Conservation (phyloP, 2,329 filamentous ascomycete genomes). For the Orbilia javanica region DNA sequence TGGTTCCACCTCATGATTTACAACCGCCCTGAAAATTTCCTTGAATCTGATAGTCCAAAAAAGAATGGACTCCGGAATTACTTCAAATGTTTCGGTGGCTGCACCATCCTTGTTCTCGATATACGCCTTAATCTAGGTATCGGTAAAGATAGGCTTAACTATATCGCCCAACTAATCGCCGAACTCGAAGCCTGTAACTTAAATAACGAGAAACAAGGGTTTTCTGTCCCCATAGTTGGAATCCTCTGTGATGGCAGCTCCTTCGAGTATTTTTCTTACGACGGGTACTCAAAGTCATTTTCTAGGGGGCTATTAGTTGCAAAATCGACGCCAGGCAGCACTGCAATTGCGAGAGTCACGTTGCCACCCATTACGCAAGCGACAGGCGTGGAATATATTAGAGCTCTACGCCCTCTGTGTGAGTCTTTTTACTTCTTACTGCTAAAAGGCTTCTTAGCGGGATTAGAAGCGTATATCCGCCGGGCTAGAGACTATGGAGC, state of each 20-base stretch:
- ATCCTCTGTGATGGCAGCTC: slow-evolving; percentile 50
- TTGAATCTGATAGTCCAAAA: slow-evolving; percentile 28
- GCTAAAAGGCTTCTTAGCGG: slow-evolving; percentile 51
- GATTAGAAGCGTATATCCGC: slow-evolving; percentile 53
- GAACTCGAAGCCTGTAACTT: slow-evolving; percentile 53
- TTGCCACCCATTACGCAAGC: slow-evolving; percentile 52
- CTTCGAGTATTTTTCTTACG: slow-evolving; percentile 56
- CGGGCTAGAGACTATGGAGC: slow-evolving; percentile 51
- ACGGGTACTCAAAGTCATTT: slow-evolving; percentile 49
- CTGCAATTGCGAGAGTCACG: slow-evolving; percentile 47
- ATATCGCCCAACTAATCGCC: slow-evolving; percentile 51
- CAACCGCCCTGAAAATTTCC: slow-evolving; percentile 50
- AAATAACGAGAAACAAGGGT: slow-evolving; percentile 53
- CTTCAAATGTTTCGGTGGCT: slow-evolving; percentile 56
- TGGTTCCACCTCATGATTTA: slow-evolving; percentile 57
- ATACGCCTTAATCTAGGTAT: slow-evolving; percentile 52
- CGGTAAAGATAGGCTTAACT: slow-evolving; percentile 44
- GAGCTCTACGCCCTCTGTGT: slow-evolving; percentile 44
- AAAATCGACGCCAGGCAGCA: slow-evolving; percentile 41
- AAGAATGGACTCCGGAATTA: slow-evolving; percentile 52
- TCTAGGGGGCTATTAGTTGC: slow-evolving; percentile 46
- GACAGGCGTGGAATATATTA: slow-evolving; percentile 47
- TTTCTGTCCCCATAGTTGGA: slow-evolving; percentile 48
- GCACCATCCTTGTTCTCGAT: slow-evolving; percentile 55
- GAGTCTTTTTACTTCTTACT: slow-evolving; percentile 55